These are phyloP conservation scores for Mycena chlorophos DNA, from an alignment of 768 basidiomycete species.

Conservation along the genomic window DNA sequence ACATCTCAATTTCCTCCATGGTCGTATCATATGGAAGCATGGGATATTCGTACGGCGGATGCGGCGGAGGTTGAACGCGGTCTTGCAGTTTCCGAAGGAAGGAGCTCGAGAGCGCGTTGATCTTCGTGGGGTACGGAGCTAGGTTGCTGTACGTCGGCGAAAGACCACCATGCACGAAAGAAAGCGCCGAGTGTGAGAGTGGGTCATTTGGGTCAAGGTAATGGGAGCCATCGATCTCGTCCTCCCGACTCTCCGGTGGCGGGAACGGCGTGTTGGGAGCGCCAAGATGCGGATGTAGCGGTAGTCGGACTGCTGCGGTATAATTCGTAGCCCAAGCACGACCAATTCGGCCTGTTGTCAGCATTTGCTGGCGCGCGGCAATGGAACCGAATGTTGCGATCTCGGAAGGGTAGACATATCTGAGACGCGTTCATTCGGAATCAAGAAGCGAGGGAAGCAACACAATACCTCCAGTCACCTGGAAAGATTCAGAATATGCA, in stretches of 20 bases:
- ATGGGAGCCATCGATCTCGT: conserved; percentile 21
- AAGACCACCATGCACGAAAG: conserved; percentile 93
- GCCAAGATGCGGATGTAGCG: conserved; percentile 71
- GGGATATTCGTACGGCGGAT: conserved; percentile 77
- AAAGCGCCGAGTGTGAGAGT: conserved; percentile 77
- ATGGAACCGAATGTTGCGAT: conserved; percentile 80
- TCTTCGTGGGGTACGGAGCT: conserved; percentile 78
- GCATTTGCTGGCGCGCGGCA: conserved; percentile 66
- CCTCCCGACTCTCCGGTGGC: conserved; percentile 29
- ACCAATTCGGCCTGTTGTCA: conserved; percentile 78
- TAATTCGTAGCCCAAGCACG: conserved; percentile 85
- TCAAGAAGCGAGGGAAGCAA: neutral
- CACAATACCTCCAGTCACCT: conserved; percentile 82
- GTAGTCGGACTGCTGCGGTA: conserved; percentile 76
- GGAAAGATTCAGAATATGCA: conserved; percentile 10
- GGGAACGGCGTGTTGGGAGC: conserved; percentile 65
- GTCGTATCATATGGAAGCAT: conserved; percentile 69
- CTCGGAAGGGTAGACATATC: conserved; percentile 84
- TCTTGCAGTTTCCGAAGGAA: conserved; percentile 72
- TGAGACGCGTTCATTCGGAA: conserved; percentile 28
- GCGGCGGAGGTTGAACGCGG: conserved; percentile 68
- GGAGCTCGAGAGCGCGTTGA: conserved; percentile 73
- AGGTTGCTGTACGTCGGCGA: conserved; percentile 74
- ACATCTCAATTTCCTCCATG: conserved; percentile 66
- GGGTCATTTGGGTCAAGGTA: conserved; percentile 41